Conservation (phyloP, 257 asterid species). For the Verbena officinalis region DNA sequence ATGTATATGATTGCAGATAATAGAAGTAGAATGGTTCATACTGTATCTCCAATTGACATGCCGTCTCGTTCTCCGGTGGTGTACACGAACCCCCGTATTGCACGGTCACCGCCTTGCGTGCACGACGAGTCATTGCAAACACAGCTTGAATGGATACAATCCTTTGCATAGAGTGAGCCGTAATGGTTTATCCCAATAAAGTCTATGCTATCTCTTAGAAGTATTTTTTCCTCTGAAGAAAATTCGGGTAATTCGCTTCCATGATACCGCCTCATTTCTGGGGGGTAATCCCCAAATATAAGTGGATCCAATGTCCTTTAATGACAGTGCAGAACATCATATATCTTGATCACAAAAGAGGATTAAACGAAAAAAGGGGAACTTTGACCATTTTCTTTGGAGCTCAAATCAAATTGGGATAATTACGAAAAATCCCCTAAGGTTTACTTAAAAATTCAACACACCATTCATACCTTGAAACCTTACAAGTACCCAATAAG, state of each 20-base stretch:
- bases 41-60: constrained; percentile 69
- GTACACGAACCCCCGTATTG: constrained; percentile 55
- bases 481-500: no score
- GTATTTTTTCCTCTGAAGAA: constrained; percentile 53
- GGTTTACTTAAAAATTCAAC: no score
- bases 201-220: constrained; percentile 57
- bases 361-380: no score
- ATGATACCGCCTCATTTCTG: constrained; percentile 66
- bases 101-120: constrained; percentile 51
- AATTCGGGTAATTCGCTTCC: constrained; percentile 59
- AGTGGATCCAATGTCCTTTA: constrained; percentile 69
- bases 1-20: no score
- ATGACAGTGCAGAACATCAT: constrained; percentile 5
- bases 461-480: no score
- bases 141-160: constrained; percentile 59
- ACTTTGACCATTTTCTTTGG: neutral
- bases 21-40: constrained; percentile 23
- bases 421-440: no score
- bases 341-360: neutral
- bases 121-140: constrained; percentile 47
- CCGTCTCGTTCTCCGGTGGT: constrained; percentile 53
- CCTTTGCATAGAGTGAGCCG: constrained; percentile 67
- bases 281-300: constrained; percentile 75
- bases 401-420: no score
- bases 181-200: constrained; percentile 80